These are phyloP conservation scores for Recurvomyces mirabilis DNA, from an alignment of 495 filamentous ascomycete genomes.

Conservation along the genomic window DNA sequence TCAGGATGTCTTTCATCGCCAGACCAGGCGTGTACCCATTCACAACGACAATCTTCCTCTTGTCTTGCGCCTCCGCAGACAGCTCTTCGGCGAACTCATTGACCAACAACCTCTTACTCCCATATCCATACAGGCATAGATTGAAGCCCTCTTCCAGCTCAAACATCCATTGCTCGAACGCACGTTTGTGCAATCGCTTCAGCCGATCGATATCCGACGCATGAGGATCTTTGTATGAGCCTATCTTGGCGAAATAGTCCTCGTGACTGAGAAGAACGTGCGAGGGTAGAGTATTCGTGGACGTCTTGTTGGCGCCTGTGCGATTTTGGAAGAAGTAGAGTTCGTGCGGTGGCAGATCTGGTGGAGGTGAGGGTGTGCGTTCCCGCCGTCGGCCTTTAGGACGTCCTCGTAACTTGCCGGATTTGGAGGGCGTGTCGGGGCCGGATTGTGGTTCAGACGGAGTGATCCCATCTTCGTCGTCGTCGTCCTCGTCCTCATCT, in stretches of 20 bases:
- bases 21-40: constrained; percentile 77
- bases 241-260: constrained; percentile 69
- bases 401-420: constrained; percentile 40
- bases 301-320: constrained; percentile 68
- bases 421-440: constrained; percentile 34
- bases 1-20: constrained; percentile 68
- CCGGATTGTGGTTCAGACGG: constrained; percentile 8
- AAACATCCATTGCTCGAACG: constrained; percentile 86
- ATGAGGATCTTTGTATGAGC: constrained; percentile 59
- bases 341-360: constrained; percentile 72
- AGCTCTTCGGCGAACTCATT: constrained; percentile 66
- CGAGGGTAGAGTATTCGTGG: constrained; percentile 70
- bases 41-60: constrained; percentile 61
- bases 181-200: constrained; percentile 60
- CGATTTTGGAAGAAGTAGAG: constrained; percentile 90
- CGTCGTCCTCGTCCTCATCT: constrained; percentile 33
- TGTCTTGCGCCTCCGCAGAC: constrained; percentile 33
- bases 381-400: constrained; percentile 52
- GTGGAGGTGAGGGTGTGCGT: constrained; percentile 67
- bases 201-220: constrained; percentile 58
- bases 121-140: constrained; percentile 84
- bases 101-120: constrained; percentile 69
- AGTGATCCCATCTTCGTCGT: constrained; percentile 29
- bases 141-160: constrained; percentile 84
- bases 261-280: constrained; percentile 70